Evolutionary conservation across 148 eudicot genomes (phyloP), one percentile per base, ranked within the genome.

Genomic region (Heliosperma pusillum): DNA sequence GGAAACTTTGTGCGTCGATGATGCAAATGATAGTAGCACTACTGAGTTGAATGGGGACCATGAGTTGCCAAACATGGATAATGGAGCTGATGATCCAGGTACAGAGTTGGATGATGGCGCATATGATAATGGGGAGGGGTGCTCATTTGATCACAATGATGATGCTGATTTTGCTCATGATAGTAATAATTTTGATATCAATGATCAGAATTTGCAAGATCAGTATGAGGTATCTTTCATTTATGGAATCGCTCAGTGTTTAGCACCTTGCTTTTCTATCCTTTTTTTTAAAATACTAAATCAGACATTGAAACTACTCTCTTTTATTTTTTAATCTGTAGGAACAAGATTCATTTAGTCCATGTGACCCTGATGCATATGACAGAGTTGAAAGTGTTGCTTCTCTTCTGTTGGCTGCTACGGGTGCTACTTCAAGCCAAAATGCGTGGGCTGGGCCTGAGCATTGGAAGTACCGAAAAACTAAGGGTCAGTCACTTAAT

Each of bases 391-490:
- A 82, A 59, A 84, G 82, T 67, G 85, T 94, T 81, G 77, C 73
- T 85, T 82, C 82, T 71, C 90, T 80, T 92, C 87, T 84, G 78
- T 81, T 75, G 90, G 86, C 79, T 50, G 73, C 52, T 78, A 82
- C 88, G 74, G 96, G 96, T 30, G 80, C 87, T 70, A 77, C 83
- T 24, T 88, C 89, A 66, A 90, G 86, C 64, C 89, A 82, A 68
- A 95, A 95, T 84, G 93, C 93, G 3, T 95, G 98, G 98, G 98
- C 98, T 60, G 98, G 98, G 76, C 96, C 98, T 63, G 90, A 92
- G 79, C 97, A 92, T 67, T 95, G 98, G 98, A 95, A 92, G 86
- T 95, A 86, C 67, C 80, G 87, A 60, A 95, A 90, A 70, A 72
- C 80, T 22, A 90, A 88, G 87, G 90, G 98, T 92, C 19, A 69